Percentiles rank a stretch among this genome's conserved stretches.
phyloP scores from a whole-genome alignment of 2,329 filamentous ascomycete genomes.

The Emergomyces pasteurianus region DNA sequence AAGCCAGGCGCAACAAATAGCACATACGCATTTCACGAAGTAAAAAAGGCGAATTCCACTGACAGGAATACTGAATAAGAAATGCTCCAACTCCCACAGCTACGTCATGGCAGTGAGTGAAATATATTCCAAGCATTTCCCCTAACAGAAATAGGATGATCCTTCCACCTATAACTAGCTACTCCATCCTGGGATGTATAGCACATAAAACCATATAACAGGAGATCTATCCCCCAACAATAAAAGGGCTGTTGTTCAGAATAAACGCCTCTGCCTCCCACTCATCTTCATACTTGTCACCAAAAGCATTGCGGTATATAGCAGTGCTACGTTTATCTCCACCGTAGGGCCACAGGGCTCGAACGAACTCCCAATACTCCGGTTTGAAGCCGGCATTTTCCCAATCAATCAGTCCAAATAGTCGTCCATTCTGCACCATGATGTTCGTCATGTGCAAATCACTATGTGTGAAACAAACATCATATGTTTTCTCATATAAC shows the following conservation, averaged over 20 bases:
- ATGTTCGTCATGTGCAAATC: slow-evolving; percentile 9
- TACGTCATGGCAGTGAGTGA: too few species aligned
- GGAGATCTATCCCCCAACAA: not conserved
- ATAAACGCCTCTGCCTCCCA: not conserved
- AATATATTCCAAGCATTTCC: not conserved
- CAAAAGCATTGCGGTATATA: not conserved
- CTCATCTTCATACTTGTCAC: not conserved
- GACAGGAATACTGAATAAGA: too few species aligned
- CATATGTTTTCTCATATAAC: slow-evolving; percentile 6
- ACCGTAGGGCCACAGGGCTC: not conserved
- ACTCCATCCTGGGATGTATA: too few species aligned
- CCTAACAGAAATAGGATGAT: not conserved
- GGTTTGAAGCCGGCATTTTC: slow-evolving; percentile 9
- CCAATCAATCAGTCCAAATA: slow-evolving; percentile 9
- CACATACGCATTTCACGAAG: too few species aligned
- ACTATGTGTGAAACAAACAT: slow-evolving; percentile 8
- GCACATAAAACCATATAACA: not conserved
- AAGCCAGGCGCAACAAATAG: too few species aligned
- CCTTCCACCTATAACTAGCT: too few species aligned
- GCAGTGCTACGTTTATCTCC: not conserved
- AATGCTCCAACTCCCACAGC: too few species aligned
- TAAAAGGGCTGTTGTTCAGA: not conserved
- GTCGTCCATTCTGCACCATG: slow-evolving; percentile 3
- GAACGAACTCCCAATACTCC: slow-evolving; percentile 9
- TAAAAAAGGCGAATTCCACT: too few species aligned